Conservation (phyloP, 2,329 filamentous ascomycete species). For the Pseudohalonectria lignicola region DNA sequence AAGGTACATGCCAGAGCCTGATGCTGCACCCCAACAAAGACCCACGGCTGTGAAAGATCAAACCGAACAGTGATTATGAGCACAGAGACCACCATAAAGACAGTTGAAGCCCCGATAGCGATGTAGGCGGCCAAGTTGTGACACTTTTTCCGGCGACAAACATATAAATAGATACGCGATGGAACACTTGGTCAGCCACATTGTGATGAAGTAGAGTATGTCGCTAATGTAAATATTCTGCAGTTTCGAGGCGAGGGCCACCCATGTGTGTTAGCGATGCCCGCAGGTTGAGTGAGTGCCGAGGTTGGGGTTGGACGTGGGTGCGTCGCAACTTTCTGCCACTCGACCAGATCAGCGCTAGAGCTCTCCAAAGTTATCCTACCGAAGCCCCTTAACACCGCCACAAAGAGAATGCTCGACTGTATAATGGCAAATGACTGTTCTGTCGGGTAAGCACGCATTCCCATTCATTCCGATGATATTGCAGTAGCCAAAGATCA, state of each 20-base stretch:
- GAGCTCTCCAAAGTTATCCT: slow-evolving; percentile 16
- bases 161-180: slow-evolving; percentile 30
- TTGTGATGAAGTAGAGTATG: slow-evolving; percentile 26
- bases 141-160: slow-evolving; percentile 26
- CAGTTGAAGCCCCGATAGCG: slow-evolving; percentile 21
- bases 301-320: no score
- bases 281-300: no score
- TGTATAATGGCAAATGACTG: slow-evolving; percentile 23
- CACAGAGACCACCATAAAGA: slow-evolving; percentile 25
- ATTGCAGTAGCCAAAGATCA: no score
- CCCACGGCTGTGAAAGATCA: slow-evolving; percentile 23
- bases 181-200: slow-evolving; percentile 30
- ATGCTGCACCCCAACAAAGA: slow-evolving; percentile 17
- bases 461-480: no score
- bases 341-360: slow-evolving; percentile 7
- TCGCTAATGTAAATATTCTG: slow-evolving; percentile 26
- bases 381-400: slow-evolving; percentile 26
- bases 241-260: no score
- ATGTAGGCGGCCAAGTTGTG: slow-evolving; percentile 23
- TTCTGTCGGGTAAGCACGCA: no score
- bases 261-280: no score
- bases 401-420: slow-evolving; percentile 21
- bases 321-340: no score
- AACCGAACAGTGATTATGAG: slow-evolving; percentile 28
- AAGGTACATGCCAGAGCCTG: slow-evolving; percentile 19